Percentiles rank a stretch among this genome's conserved stretches.
These are phyloP conservation scores for Xylaria venustula DNA, from an alignment of 495 filamentous ascomycete genomes.

Conservation along the genomic window DNA sequence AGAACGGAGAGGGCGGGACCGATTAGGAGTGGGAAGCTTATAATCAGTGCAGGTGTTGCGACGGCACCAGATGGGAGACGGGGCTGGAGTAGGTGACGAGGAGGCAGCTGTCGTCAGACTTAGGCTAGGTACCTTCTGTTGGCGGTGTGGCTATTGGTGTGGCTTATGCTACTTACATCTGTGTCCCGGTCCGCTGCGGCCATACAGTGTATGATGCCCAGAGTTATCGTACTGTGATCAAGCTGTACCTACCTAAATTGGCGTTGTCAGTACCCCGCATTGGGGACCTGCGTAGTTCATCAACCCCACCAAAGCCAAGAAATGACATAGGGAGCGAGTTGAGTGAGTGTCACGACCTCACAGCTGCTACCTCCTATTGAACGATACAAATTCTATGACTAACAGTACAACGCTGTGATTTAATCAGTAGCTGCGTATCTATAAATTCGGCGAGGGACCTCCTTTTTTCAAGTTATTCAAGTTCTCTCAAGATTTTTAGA, in stretches of 20 bases:
- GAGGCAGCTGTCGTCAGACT: slow-evolving; percentile 13
- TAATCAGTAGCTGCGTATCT: no score
- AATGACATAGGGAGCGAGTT: neutral
- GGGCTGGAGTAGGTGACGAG: neutral
- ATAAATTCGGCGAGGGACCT: no score
- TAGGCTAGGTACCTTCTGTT: neutral
- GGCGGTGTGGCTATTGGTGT: neutral
- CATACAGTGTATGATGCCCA: neutral
- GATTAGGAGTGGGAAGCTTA: neutral
- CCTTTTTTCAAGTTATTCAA: no score
- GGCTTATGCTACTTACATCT: slow-evolving; percentile 8
- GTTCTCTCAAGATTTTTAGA: no score
- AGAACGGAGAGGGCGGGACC: neutral
- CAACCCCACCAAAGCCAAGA: neutral
- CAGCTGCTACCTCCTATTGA: no score
- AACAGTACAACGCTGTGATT: no score
- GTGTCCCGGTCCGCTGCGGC: neutral
- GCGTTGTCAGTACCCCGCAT: neutral
- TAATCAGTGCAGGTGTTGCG: neutral
- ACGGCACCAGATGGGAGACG: slow-evolving; percentile 1
- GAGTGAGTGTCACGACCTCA: no score
- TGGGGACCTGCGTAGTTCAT: no score
- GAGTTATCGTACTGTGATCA: neutral
- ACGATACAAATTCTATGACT: no score
- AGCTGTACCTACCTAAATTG: neutral